These are phyloP conservation scores for Drosera capensis DNA, from an alignment of 148 eudicot genomes.

Conservation along the genomic window DNA sequence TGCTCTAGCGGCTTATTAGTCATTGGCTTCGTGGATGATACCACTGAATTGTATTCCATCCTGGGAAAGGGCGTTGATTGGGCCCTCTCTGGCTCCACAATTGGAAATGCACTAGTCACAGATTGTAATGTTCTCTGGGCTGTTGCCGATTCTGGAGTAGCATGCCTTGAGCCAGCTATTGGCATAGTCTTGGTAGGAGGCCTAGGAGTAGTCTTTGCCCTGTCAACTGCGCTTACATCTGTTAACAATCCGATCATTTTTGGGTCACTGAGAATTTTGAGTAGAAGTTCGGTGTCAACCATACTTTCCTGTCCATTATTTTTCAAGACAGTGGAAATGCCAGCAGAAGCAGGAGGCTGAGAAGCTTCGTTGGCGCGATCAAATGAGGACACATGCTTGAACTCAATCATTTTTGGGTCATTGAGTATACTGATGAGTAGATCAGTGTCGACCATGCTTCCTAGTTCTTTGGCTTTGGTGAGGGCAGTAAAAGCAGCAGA, in stretches of 20 bases:
- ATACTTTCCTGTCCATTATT: no score
- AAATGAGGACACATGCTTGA: conserved; percentile 10
- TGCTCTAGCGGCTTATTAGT: not conserved
- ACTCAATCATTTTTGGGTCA: conserved; percentile 31
- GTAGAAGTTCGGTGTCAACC: no score
- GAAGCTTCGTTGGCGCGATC: conserved; percentile 3
- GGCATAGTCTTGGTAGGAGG: not conserved
- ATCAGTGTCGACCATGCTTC: conserved; percentile 33
- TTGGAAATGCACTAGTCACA: not conserved
- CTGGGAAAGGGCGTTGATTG: not conserved
- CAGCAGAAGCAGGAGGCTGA: not conserved
- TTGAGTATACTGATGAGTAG: conserved; percentile 33
- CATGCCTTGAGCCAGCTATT: not conserved
- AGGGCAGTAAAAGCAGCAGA: conserved; percentile 30
- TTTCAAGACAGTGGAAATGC: no score
- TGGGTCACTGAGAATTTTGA: no score
- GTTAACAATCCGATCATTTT: no score
- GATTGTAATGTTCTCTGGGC: not conserved
- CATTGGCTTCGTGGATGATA: not conserved
- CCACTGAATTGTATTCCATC: not conserved
- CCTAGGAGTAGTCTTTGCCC: not conserved
- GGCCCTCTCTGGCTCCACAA: not conserved
- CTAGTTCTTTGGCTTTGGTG: conserved; percentile 23
- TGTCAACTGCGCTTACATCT: conserved; percentile 4
- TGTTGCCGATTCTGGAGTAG: not conserved